phyloP scores from a whole-genome alignment of 352 stramenopile genomes.

The Globisporangium paroecandrum region DNA sequence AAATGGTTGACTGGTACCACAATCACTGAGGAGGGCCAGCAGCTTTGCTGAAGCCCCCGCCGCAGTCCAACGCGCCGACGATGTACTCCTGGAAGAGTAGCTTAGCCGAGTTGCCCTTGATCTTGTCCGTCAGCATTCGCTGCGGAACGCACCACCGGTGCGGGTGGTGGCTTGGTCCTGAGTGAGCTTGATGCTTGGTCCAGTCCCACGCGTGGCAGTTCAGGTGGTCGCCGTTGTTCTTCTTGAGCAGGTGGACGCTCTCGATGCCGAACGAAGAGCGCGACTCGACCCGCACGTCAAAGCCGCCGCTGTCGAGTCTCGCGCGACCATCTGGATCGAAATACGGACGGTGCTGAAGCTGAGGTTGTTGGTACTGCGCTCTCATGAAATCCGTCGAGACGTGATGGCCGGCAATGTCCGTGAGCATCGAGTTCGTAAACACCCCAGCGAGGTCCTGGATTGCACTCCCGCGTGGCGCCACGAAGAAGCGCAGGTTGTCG shows the following conservation, averaged over 20 bases:
- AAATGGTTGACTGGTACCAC: not conserved
- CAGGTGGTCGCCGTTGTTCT: constrained; percentile 42
- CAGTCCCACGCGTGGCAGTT: constrained; percentile 53
- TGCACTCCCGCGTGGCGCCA: constrained; percentile 25
- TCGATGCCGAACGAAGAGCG: constrained; percentile 39
- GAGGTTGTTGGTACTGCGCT: not conserved
- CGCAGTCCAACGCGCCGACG: constrained; percentile 48
- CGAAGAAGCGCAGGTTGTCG: constrained; percentile 41
- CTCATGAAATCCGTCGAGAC: not conserved
- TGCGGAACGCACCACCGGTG: constrained; percentile 38
- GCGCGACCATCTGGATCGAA: constrained; percentile 31
- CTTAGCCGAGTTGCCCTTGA: constrained; percentile 19
- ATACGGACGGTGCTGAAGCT: not conserved
- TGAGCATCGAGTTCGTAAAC: constrained; percentile 27
- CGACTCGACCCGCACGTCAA: constrained; percentile 45
- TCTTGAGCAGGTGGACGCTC: constrained; percentile 43
- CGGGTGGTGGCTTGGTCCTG: constrained; percentile 10
- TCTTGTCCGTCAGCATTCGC: constrained; percentile 38
- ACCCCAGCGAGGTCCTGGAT: constrained; percentile 27
- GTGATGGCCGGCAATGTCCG: constrained; percentile 37
- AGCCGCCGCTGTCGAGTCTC: constrained; percentile 25
- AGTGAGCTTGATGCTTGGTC: constrained; percentile 11
- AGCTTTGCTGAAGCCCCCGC: constrained; percentile 37
- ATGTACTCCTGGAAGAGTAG: constrained; percentile 39
- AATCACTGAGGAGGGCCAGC: constrained; percentile 17